Conservation (phyloP, 2,329 filamentous ascomycete genomes). For the Botrytis squamosa region DNA sequence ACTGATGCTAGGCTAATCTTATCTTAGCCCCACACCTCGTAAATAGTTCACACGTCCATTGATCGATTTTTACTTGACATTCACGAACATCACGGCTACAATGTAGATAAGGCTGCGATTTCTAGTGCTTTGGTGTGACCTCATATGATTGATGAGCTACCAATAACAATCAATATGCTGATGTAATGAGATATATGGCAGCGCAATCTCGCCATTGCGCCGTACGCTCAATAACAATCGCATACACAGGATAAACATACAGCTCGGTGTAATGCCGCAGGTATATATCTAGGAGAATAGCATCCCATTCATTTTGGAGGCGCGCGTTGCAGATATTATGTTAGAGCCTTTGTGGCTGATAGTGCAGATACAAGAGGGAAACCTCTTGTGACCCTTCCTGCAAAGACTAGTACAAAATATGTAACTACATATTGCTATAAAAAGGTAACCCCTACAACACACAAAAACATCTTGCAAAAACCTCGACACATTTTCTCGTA, state of each 20-base stretch:
- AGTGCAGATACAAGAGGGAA: background rate
- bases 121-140: background rate
- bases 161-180: background rate
- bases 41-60: background rate
- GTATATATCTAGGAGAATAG: background rate
- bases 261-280: background rate
- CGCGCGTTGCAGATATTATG: background rate
- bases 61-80: background rate
- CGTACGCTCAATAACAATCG: background rate
- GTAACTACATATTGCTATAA: background rate
- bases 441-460: background rate
- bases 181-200: background rate
- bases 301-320: background rate
- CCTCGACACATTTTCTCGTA: background rate
- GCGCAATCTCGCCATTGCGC: background rate
- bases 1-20: slow-evolving; percentile 15
- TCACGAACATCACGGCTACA: background rate
- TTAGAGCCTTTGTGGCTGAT: background rate
- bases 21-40: slow-evolving; percentile 17
- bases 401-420: background rate
- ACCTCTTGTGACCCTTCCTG: background rate
- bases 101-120: background rate
- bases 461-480: background rate
- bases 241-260: background rate
- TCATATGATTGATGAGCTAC: background rate